These are phyloP conservation scores for Lactifluus pinguis DNA, from an alignment of 768 basidiomycete genomes.

Conservation along the genomic window DNA sequence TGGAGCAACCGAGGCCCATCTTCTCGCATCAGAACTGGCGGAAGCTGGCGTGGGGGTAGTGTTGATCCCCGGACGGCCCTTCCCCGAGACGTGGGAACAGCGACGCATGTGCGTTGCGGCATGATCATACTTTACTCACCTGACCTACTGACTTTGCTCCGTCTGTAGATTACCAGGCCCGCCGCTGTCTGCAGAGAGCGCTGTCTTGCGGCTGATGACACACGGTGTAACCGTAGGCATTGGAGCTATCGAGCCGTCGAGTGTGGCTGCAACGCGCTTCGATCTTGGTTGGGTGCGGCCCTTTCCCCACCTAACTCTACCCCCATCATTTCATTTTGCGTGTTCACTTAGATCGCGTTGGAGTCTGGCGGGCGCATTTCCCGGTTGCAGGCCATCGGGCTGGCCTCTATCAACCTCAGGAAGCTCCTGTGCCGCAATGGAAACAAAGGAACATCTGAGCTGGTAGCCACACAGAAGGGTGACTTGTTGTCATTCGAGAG, in stretches of 20 bases:
- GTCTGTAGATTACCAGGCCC: slow-evolving; percentile 53
- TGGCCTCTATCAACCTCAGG: slow-evolving; percentile 24
- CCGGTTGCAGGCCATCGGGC: slow-evolving; percentile 26
- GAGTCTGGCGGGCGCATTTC: slow-evolving; percentile 31
- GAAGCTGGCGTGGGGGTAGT: slow-evolving; percentile 30
- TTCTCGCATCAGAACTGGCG: slow-evolving; percentile 57
- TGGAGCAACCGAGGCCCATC: slow-evolving; percentile 57
- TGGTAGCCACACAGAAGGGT: slow-evolving; percentile 29
- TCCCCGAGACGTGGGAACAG: slow-evolving; percentile 31
- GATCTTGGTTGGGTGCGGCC: slow-evolving; percentile 30
- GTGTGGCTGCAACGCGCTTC: slow-evolving; percentile 28
- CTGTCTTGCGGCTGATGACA: slow-evolving; percentile 42
- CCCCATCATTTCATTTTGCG: neutral
- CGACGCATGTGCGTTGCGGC: slow-evolving; percentile 23
- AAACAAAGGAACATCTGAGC: slow-evolving; percentile 26
- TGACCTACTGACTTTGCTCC: neutral
- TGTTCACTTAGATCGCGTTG: slow-evolving; percentile 27
- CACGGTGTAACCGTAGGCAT: slow-evolving; percentile 56
- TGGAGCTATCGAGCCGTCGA: slow-evolving; percentile 31
- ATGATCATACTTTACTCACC: neutral
- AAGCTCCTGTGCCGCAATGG: slow-evolving; percentile 28
- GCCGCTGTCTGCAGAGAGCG: slow-evolving; percentile 49
- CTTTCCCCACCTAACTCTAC: neutral
- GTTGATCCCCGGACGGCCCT: slow-evolving; percentile 27
- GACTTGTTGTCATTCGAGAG: slow-evolving; percentile 28